Percentiles rank a stretch among this genome's conserved stretches.
Conservation (phyloP, 768 basidiomycete genomes). For the Lactarius trivialis region DNA sequence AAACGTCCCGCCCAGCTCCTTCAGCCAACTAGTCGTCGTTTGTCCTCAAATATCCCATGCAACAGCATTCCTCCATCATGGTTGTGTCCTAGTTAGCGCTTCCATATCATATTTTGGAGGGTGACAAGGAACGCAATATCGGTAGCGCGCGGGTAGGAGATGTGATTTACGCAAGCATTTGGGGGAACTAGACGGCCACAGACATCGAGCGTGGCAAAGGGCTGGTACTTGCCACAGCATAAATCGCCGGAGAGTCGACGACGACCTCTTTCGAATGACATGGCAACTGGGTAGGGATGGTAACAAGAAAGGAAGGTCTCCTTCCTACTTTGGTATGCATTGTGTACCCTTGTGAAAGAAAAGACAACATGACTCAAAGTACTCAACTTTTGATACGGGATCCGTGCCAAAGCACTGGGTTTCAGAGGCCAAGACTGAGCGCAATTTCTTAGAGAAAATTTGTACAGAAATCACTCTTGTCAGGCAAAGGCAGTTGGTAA, state of each 20-base stretch:
- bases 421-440: too few relatives aligned
- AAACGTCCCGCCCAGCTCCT: conserved; percentile 53
- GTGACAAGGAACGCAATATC: conserved; percentile 82
- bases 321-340: conserved; percentile 10
- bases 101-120: conserved; percentile 81
- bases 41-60: conserved; percentile 62
- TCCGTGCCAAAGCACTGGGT: too few relatives aligned
- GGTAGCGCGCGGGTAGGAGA: conserved; percentile 87
- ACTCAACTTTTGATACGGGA: too few relatives aligned
- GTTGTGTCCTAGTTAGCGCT: conserved; percentile 76
- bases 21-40: conserved; percentile 83
- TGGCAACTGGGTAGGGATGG: conserved; percentile 25
- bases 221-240: conserved; percentile 79
- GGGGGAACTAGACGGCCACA: conserved; percentile 92
- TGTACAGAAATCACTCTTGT: too few relatives aligned
- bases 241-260: conserved; percentile 79
- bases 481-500: too few relatives aligned
- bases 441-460: too few relatives aligned
- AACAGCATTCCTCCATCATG: conserved; percentile 87
- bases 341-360: not conserved
- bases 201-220: conserved; percentile 82
- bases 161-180: conserved; percentile 42
- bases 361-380: too few relatives aligned
- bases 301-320: conserved; percentile 17
- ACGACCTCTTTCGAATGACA: conserved; percentile 86